These are phyloP conservation scores for Populus tremula DNA, from an alignment of 345 rosid genomes.

Conservation along the genomic window DNA sequence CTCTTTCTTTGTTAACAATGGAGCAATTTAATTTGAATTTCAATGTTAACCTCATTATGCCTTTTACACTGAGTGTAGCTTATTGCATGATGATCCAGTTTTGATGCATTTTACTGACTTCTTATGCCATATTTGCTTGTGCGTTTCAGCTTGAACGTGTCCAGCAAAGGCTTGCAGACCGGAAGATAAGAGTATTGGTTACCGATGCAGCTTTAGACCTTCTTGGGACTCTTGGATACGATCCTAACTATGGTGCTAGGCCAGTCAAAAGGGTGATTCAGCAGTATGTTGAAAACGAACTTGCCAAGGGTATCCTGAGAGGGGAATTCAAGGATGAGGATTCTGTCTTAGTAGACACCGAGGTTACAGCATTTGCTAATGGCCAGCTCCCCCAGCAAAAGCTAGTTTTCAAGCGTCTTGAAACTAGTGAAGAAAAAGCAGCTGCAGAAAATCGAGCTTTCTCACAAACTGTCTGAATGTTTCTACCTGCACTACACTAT, in stretches of 20 bases:
- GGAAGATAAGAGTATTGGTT: slow-evolving; percentile 73
- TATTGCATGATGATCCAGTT: background rate
- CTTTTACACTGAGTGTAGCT: background rate
- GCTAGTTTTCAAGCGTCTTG: slow-evolving; percentile 59
- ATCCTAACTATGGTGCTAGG: slow-evolving; percentile 93
- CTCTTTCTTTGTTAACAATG: background rate
- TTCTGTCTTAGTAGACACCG: slow-evolving; percentile 59
- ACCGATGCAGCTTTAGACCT: slow-evolving; percentile 72
- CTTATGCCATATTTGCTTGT: slow-evolving; percentile 10
- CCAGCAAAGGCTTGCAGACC: slow-evolving; percentile 80
- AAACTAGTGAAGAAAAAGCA: slow-evolving; percentile 21
- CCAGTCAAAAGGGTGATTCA: slow-evolving; percentile 98
- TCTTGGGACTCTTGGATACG: slow-evolving; percentile 85
- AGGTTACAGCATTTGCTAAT: slow-evolving; percentile 59
- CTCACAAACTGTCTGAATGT: slow-evolving; percentile 23
- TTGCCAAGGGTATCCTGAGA: slow-evolving; percentile 90
- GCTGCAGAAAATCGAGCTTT: slow-evolving; percentile 38
- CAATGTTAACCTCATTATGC: background rate
- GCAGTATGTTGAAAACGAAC: slow-evolving; percentile 88
- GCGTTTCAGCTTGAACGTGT: slow-evolving; percentile 76
- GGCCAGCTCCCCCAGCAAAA: slow-evolving; percentile 87
- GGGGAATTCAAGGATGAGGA: slow-evolving; percentile 93
- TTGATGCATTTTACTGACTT: background rate
- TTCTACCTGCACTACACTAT: background rate
- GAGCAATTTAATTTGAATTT: background rate